These are phyloP conservation scores for Leucosporidium scottii DNA, from an alignment of 768 basidiomycete genomes.

Conservation along the genomic window DNA sequence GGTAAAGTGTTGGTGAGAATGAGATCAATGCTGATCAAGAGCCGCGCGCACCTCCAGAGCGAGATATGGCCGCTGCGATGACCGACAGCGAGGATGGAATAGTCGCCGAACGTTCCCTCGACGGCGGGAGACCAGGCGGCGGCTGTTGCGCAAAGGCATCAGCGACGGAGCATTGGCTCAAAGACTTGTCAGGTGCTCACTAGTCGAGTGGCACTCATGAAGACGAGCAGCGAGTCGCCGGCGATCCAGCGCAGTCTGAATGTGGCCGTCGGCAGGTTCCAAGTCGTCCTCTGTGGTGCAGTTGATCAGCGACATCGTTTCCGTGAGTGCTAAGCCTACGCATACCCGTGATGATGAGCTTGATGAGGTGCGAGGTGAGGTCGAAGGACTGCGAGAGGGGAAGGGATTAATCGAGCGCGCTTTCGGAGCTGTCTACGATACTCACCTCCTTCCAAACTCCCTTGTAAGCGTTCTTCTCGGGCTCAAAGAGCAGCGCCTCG, in stretches of 20 bases:
- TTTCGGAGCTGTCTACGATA: background rate
- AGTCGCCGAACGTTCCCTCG: background rate
- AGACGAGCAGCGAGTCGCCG: background rate
- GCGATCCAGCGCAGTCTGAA: background rate
- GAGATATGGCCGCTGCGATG: conserved; percentile 17
- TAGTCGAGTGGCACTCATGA: background rate
- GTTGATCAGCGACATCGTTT: background rate
- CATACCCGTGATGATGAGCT: background rate
- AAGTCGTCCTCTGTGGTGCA: background rate
- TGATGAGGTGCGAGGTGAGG: conserved; percentile 1
- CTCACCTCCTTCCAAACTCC: conserved; percentile 26
- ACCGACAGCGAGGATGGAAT: conserved; percentile 14
- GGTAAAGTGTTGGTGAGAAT: too few species aligned
- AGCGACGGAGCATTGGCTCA: background rate
- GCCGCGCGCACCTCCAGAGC: conserved; percentile 11
- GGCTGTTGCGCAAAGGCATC: background rate
- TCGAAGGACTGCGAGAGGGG: conserved; percentile 10
- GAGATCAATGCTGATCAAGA: background rate
- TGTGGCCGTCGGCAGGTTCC: background rate
- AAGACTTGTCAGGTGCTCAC: background rate
- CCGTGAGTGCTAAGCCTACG: background rate
- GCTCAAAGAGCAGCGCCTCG: conserved; percentile 19
- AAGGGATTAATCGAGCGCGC: background rate
- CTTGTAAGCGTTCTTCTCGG: conserved; percentile 9
- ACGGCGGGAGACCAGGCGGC: conserved; percentile 12